phyloP scores from a whole-genome alignment of 192 early-diverging fungal species.

The Jimgerdemannia flammicorona region DNA sequence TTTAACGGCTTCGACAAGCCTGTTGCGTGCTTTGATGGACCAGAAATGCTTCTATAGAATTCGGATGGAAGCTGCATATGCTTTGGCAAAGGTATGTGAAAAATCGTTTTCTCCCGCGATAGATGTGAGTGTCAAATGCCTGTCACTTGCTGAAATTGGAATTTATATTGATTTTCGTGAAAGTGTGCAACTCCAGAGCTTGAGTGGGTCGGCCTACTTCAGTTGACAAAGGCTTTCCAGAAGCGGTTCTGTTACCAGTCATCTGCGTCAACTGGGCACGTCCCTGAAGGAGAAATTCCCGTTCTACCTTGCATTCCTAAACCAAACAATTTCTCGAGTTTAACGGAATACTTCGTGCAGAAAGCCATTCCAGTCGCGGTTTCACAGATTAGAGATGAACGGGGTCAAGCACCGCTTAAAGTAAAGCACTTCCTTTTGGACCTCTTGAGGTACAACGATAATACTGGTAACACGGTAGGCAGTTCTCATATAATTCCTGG shows the following conservation, averaged over 20 bases:
- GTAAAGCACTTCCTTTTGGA: slow-evolving; percentile 68
- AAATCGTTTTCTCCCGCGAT: not conserved
- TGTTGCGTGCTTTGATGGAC: slow-evolving; percentile 77
- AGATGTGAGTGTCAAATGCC: not conserved
- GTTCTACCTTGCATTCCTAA: slow-evolving; percentile 59
- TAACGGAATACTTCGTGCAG: slow-evolving; percentile 90
- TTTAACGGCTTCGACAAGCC: slow-evolving; percentile 63
- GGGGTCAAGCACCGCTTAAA: slow-evolving; percentile 56
- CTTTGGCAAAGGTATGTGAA: slow-evolving; percentile 50
- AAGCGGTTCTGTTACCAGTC: slow-evolving; percentile 66
- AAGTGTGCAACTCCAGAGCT: slow-evolving; percentile 52
- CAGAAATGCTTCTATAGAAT: slow-evolving; percentile 81
- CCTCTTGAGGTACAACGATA: slow-evolving; percentile 90
- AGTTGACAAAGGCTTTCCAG: slow-evolving; percentile 71
- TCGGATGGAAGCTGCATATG: slow-evolving; percentile 73
- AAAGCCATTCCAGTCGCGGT: slow-evolving; percentile 78
- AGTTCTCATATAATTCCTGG: not conserved
- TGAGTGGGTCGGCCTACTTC: slow-evolving; percentile 65
- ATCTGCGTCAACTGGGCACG: slow-evolving; percentile 5
- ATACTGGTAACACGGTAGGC: slow-evolving; percentile 74
- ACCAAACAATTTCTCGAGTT: slow-evolving; percentile 84
- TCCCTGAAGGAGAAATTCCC: slow-evolving; percentile 37
- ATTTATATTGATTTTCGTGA: not conserved
- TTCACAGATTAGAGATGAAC: slow-evolving; percentile 58
- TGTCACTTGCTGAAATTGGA: not conserved